phyloP scores from a whole-genome alignment of 2,329 filamentous ascomycete genomes.

The Arachnomyces sp. region DNA sequence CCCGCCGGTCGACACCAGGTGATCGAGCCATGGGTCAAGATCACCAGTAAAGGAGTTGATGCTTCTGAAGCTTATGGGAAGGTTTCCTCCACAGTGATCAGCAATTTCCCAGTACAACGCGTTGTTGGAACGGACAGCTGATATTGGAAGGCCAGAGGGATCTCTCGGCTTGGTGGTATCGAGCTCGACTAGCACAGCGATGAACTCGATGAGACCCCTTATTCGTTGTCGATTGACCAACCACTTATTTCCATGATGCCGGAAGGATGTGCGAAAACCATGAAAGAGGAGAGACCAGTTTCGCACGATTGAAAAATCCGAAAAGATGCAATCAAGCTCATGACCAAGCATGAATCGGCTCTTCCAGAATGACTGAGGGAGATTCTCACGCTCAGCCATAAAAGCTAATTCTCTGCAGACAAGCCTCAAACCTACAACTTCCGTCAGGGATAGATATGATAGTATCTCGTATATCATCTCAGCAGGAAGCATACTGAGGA shows the following conservation, averaged over 20 bases:
- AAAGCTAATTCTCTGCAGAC: background rate
- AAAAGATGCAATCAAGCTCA: slow-evolving; percentile 6
- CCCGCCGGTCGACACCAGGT: background rate
- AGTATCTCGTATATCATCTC: background rate
- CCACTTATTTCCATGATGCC: background rate
- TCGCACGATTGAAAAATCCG: background rate
- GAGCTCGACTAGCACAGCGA: slow-evolving; percentile 1
- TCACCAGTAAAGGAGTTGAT: background rate
- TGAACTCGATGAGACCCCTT: slow-evolving; percentile 1
- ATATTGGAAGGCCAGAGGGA: background rate
- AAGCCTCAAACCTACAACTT: slow-evolving; percentile 1
- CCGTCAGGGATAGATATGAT: slow-evolving; percentile 1
- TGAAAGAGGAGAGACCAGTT: slow-evolving; percentile 6
- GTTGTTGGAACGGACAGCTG: background rate
- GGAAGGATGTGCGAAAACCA: background rate
- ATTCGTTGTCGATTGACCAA: slow-evolving; percentile 4
- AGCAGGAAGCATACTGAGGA: background rate
- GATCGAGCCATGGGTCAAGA: too few relatives aligned
- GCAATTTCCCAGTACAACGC: background rate
- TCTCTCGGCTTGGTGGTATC: background rate
- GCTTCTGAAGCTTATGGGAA: background rate
- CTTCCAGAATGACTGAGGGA: slow-evolving; percentile 8
- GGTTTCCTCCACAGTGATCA: background rate
- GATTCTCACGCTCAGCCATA: background rate
- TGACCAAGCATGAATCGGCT: slow-evolving; percentile 6